A percentile compares a stretch with the other conserved stretches of the same genome.
phyloP scores from a whole-genome alignment of 495 filamentous ascomycete genomes.

The Talaromyces ruber region DNA sequence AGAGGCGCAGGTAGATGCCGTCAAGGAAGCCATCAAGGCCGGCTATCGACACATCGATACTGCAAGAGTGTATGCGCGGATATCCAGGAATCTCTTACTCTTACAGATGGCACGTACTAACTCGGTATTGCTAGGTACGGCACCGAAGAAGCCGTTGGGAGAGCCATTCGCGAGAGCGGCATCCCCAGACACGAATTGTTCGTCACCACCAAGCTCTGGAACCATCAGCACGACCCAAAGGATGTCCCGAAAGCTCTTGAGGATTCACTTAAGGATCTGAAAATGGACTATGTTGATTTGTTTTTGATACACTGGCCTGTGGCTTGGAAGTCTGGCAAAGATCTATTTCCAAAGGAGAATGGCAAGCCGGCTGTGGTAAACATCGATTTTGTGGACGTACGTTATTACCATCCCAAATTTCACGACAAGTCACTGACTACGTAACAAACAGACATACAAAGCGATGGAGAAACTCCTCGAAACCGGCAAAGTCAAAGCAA shows the following conservation, averaged over 20 bases:
- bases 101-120: conserved; percentile 5
- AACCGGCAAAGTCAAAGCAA: conserved; percentile 49
- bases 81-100: conserved; percentile 6
- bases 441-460: conserved; percentile 40
- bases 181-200: conserved; percentile 54
- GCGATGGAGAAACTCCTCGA: conserved; percentile 55
- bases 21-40: conserved; percentile 38
- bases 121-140: conserved; percentile 28
- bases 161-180: conserved; percentile 46
- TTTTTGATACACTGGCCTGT: conserved; percentile 65
- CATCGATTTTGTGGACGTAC: conserved; percentile 43
- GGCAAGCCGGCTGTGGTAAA: conserved; percentile 35
- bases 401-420: conserved; percentile 14
- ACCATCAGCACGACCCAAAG: conserved; percentile 55
- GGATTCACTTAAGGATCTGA: conserved; percentile 52
- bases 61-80: conserved; percentile 33
- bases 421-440: background rate
- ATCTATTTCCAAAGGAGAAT: conserved; percentile 34
- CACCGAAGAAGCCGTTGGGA: conserved; percentile 43
- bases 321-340: conserved; percentile 34
- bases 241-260: conserved; percentile 51
- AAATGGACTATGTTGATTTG: conserved; percentile 59
- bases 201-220: conserved; percentile 67
- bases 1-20: conserved; percentile 35
- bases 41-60: conserved; percentile 59